Conservation (phyloP, 768 basidiomycete genomes). For the Suillus paluster region DNA sequence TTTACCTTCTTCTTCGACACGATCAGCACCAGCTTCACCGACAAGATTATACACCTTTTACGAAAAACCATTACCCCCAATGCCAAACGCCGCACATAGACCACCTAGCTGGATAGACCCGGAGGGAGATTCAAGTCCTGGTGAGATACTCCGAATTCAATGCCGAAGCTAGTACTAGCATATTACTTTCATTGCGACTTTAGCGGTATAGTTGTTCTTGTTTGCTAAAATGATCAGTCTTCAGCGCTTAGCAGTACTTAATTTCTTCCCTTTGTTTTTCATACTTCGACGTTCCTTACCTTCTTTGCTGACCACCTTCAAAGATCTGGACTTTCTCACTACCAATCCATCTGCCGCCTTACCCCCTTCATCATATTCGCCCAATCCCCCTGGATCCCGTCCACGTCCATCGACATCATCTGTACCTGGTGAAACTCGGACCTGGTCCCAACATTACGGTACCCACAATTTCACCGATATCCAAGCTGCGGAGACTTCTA, state of each 20-base stretch:
- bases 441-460: slow-evolving; percentile 27
- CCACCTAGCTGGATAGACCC: slow-evolving; percentile 31
- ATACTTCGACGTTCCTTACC: slow-evolving; percentile 14
- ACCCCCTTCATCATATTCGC: slow-evolving; percentile 39
- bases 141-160: slow-evolving; percentile 30
- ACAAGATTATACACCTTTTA: slow-evolving; percentile 17
- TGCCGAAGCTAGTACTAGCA: no score
- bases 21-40: slow-evolving; percentile 30
- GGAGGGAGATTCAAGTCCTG: slow-evolving; percentile 2
- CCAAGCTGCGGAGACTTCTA: slow-evolving; percentile 19
- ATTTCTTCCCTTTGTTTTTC: slow-evolving; percentile 20
- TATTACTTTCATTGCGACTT: no score
- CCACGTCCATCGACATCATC: slow-evolving; percentile 47
- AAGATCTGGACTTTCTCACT: slow-evolving; percentile 32
- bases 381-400: slow-evolving; percentile 33
- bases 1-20: slow-evolving; percentile 24
- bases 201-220: slow-evolving; percentile 7
- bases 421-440: slow-evolving; percentile 27
- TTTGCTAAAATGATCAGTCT: slow-evolving; percentile 16
- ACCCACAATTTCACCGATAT: slow-evolving; percentile 23
- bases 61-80: slow-evolving; percentile 44
- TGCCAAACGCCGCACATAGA: slow-evolving; percentile 27
- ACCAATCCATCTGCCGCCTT: slow-evolving; percentile 35
- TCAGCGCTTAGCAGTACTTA: slow-evolving; percentile 27
- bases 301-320: slow-evolving; percentile 23